A percentile compares a stretch with the other conserved stretches of the same genome.
Evolutionary conservation across 2,329 filamentous ascomycete species (phyloP).

Genomic region (Aspergillus sp.): DNA sequence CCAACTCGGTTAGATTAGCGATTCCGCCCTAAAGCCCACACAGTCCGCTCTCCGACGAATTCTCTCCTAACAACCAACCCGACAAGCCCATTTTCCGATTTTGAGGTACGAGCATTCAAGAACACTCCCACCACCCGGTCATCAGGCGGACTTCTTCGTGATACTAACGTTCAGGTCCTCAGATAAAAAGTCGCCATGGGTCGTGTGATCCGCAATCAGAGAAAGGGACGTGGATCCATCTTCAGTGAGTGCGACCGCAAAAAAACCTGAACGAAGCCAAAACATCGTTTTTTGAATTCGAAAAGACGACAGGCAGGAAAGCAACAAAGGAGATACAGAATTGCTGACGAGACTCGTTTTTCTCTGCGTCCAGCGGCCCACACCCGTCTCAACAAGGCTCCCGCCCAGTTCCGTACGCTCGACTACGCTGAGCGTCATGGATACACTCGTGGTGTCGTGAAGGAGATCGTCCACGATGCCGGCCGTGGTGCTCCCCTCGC

Average conservation of each 20-base stretch:
- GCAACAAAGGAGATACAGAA: slow-evolving; percentile 10
- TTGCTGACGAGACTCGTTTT: slow-evolving; percentile 29
- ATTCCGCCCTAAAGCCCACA: slow-evolving; percentile 42
- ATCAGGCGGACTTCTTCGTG: slow-evolving; percentile 19
- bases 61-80: slow-evolving; percentile 31
- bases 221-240: slow-evolving; percentile 70
- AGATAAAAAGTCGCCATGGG: slow-evolving; percentile 47
- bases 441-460: slow-evolving; percentile 94
- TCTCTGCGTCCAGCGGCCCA: slow-evolving; percentile 54
- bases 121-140: slow-evolving; percentile 23
- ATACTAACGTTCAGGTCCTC: slow-evolving; percentile 30
- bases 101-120: slow-evolving; percentile 33
- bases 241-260: slow-evolving; percentile 56
- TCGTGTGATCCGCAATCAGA: slow-evolving; percentile 72
- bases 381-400: slow-evolving; percentile 89
- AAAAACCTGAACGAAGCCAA: slow-evolving; percentile 1
- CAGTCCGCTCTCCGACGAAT: slow-evolving; percentile 34
- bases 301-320: slow-evolving; percentile 3
- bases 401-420: slow-evolving; percentile 92
- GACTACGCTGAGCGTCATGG: slow-evolving; percentile 96
- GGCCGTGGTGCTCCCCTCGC: slow-evolving; percentile 97
- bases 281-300: slow-evolving; percentile 1
- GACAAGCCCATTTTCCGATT: slow-evolving; percentile 37
- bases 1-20: slow-evolving; percentile 39
- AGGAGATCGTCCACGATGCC: slow-evolving; percentile 98